Conservation (phyloP, 1,284 basidiomycete genomes). For the Pyrrhoderma lamaoense region DNA sequence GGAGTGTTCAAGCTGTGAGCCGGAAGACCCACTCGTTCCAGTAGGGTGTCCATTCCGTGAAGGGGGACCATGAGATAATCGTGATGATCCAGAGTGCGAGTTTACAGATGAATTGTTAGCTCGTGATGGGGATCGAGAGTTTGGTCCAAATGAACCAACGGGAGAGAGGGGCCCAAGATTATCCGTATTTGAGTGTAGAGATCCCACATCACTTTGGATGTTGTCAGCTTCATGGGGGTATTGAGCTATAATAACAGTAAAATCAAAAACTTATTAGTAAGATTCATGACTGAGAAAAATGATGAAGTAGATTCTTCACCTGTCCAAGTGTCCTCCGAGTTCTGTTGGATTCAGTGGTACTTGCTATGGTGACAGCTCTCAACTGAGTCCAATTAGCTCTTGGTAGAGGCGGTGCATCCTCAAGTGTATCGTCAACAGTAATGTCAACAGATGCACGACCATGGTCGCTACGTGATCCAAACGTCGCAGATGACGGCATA, state of each 20-base stretch:
- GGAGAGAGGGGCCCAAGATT: constrained; percentile 15
- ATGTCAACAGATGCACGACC: constrained; percentile 6
- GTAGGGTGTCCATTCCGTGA: constrained; percentile 1
- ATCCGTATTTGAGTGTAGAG: constrained; percentile 17
- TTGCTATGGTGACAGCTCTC: constrained; percentile 13
- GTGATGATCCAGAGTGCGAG: constrained; percentile 12
- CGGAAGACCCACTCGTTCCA: not conserved
- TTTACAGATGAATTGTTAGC: constrained; percentile 14
- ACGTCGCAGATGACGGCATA: constrained; percentile 17
- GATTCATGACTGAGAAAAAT: not conserved
- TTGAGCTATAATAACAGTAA: not conserved
- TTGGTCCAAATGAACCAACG: constrained; percentile 8
- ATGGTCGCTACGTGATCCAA: constrained; percentile 10
- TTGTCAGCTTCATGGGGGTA: constrained; percentile 4
- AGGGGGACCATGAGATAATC: constrained; percentile 1
- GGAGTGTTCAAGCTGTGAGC: constrained; percentile 15
- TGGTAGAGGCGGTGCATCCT: constrained; percentile 17
- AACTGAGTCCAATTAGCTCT: constrained; percentile 13
- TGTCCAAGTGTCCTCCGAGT: constrained; percentile 14
- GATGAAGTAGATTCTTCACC: constrained; percentile 1
- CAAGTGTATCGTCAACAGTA: constrained; percentile 13
- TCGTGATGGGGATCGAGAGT: constrained; percentile 17
- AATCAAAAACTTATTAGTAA: not conserved
- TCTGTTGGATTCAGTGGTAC: constrained; percentile 8
- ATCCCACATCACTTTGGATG: constrained; percentile 7